Base-by-base conservation (phyloP, 768 basidiomycete species). In the Boletus patriciae region DNA sequence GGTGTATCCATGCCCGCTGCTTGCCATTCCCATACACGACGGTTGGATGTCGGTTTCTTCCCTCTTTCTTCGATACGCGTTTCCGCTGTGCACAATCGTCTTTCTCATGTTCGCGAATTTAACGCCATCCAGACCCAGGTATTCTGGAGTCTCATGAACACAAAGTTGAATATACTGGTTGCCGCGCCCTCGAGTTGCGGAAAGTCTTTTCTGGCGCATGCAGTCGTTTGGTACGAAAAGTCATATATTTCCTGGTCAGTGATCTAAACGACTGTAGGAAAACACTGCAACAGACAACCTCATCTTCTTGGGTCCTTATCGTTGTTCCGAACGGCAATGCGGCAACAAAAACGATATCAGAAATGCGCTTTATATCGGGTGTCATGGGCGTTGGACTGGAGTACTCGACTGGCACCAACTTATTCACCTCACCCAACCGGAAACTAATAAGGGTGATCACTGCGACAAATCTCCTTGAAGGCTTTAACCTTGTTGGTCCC, bases 51-150 rank as follows among this genome's bases (percentile, higher is more conserved):
- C 13, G 92, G 94, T 3, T 88, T 90, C 69, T 79, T 98, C 9
- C 70, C 81, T 7, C 74, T 83, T 25, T 79, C 81, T 16, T 76
- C 78, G 7, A 66, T 91, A 15, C 77, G 83, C 56, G 57, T 61
- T 61, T 70, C 76, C 0, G 55, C 67, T 2, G 67, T 90, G 4
- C 71, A 76, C 19, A 56, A 78, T 2, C 80, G 87, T 27, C 69
- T 77, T 15, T 66, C 72, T 3, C 77, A 73, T 43, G 59, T 88
- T 27, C 76, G 74, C 23, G 78, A 80, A 31, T 79, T 98, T 68
- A 97, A 94, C 64, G 83, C 86, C 2, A 84, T 97, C 2, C 97
- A 99, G 67, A 92, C 90, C 0, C 96, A 98, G 60, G 77, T 83
- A 8, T 91, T 90, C 70, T 98, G 96, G 92, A 83, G 85, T 40